Base-by-base conservation (phyloP, 129 eudicot species). In the Smallanthus sonchifolius region DNA sequence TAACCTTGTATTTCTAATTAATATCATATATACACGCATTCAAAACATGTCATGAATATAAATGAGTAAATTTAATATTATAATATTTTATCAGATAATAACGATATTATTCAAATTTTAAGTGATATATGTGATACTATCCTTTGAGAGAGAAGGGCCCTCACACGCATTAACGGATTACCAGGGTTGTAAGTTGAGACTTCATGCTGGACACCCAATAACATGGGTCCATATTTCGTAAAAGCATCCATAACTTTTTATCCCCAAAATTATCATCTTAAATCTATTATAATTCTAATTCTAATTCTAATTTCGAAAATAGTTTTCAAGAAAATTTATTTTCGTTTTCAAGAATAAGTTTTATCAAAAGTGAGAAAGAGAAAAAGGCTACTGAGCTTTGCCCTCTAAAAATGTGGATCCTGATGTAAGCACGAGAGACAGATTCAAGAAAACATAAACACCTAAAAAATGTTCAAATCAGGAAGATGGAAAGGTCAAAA, bases 401-500 rank as follows among this genome's bases (percentile, higher is more conserved):
- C 74, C 37, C 7, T 66, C 74, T 76, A 45, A 42, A 39, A 24
- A 39, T 66, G 59, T 76, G 47, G 69, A 72, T 72, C 67, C 61
- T 65, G 73, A 79, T 73, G 74, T 51, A 79, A 68, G 8, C 44
- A 54, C 62, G 72, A 72, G 5, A 79, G 37, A 65, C 49, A 37
- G 43, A 20, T 35, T 11, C 15, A 59, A 43, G 52, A 19, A 59
- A 59, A 59, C 10, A 30, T 2, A 11, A 34, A 62, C 13, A 76
- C 74, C 80, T 66, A n/a, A 36, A 86, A 84, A 78, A 92, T 94
- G 99, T 94, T 94, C 80, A 92, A 89, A 79, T 83, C 91, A 2
- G 83, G 86, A 16, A 83, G 77, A 83, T 84, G 92, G 95, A 87
- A 80, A 69, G 83, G 79, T 54, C 92, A 95, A 85, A 91, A 91